These are phyloP conservation scores for Ophiocordyceps camponoti-floridani DNA, from an alignment of 2,329 filamentous ascomycete genomes.

Conservation along the genomic window DNA sequence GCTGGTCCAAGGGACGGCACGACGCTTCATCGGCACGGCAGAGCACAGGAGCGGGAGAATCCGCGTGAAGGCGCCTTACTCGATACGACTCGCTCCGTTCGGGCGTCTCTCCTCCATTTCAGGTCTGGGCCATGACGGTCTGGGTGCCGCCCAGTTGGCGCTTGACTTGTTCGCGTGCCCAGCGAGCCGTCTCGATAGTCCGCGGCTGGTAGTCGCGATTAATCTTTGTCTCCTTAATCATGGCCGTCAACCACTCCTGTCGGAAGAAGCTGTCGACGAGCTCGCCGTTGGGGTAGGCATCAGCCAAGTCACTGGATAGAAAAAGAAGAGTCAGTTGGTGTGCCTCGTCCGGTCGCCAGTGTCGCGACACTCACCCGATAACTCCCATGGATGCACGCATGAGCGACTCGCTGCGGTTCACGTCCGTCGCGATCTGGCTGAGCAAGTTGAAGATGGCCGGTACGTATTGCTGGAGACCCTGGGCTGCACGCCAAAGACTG, in stretches of 20 bases:
- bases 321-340: neutral
- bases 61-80: too few species aligned
- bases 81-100: neutral
- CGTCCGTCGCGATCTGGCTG: constrained; percentile 60
- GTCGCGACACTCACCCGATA: constrained; percentile 52
- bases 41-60: too few species aligned
- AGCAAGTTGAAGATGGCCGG: constrained; percentile 77
- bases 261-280: constrained; percentile 79
- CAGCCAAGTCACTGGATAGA: constrained; percentile 61
- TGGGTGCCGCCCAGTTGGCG: constrained; percentile 49
- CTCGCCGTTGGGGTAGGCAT: constrained; percentile 83
- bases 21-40: too few species aligned
- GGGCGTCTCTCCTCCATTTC: constrained; percentile 3
- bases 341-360: neutral
- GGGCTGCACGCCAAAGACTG: constrained; percentile 28
- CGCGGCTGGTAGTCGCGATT: constrained; percentile 74
- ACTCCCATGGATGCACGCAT: constrained; percentile 95
- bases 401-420: constrained; percentile 77
- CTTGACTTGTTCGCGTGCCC: constrained; percentile 96
- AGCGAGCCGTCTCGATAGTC: constrained; percentile 87
- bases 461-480: constrained; percentile 59
- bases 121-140: constrained; percentile 33
- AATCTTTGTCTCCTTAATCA: constrained; percentile 82
- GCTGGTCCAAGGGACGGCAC: neutral
- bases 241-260: constrained; percentile 70